Base-by-base conservation (phyloP, 164 flowering plant genomes). In the Cinnamomum micranthum region DNA sequence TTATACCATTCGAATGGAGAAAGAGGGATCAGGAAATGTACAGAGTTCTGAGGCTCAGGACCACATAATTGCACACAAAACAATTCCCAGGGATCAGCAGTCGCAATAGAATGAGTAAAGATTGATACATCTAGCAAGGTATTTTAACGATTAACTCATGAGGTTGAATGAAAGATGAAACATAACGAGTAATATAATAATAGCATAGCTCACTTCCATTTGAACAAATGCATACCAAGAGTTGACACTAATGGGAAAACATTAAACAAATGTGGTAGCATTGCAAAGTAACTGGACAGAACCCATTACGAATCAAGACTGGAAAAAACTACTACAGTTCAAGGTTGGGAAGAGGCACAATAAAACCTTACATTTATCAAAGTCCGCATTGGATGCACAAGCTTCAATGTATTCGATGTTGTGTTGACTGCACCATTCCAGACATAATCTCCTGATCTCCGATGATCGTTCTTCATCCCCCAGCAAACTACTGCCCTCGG, bases 391-490 rank as follows among this genome's bases (percentile, higher is more conserved):
- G 55, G 98, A 89, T 55, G 97, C 98, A 85, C 98, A 93, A 55
- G 98, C 94, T 83, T 95, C 99, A 74, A 93, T 75, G 74, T 82
- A 93, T 75, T 95, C 99, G 73, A 95, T 92, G 74, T 86, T 86
- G 73, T 85, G 78, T 17, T 90, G 88, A 75, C 71, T 75, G 82
- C 96, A 93, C 99, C 99, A 95, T 71, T 92, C 95, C 82, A 87
- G 71, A 76, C 97, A 95, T 1, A 89, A 83, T 72, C 74, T 87
- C 77, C 82, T 85, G 74, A 86, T 73, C 35, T 89, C 92, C 76
- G 70, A 77, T 0, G 87, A 81, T 20, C 85, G 75, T 28, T 91
- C 92, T 63, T 88, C 97, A 71, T 82, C 90, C 62, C 90, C 89
- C 81, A 95, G 78, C 73, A 95, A 81, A 75, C 93, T 87, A 80